Base-by-base conservation (phyloP, 192 early-diverging fungal species). In the Backusella sp. region DNA sequence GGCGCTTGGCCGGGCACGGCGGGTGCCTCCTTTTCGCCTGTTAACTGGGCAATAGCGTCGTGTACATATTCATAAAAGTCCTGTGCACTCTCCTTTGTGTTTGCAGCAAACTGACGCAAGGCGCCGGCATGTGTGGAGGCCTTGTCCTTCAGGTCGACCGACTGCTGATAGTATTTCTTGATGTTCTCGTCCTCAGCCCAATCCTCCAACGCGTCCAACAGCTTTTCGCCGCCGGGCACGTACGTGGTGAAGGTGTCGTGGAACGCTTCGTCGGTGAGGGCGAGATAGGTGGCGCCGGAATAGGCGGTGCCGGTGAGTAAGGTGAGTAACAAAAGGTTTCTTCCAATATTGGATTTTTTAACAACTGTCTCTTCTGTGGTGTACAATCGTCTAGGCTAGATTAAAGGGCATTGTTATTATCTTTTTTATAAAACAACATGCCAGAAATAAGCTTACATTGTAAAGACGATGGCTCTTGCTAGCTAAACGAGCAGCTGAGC, bases 211-310 rank as follows among this genome's bases (percentile, higher is more conserved):
- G 84, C 80, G 37, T 88, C 82, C 76, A 89, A 80, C 56, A 88
- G 82, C 72, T 79, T 74, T 44, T 86, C 77, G n/a, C 86, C 91
- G 2, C 89, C 89, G 42, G 90, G 91, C 19, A 92, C 84, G 32
- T 87, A 83, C 12, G 86, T 77, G 41, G 84, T 87, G 76, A 91
- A 94, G 26, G 76, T 73, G 66, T 87, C 82, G 28, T 86, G 88
- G 78, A 94, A 92, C 1, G 82, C 80, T 39, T 85, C 79, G 76
- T 91, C 79, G 0, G 81, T 68, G 21, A 85, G 46, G 17, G 90
- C 85, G 41, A 86, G 84, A 62, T 85, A 85, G 1, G 84, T 80
- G 6, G 85, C 83, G 7, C 88, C 88, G 19, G 83, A 67, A 73
- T 90, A 91, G 2, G 73, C 80, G 1, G 75, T 62, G 23, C 77